phyloP scores from a whole-genome alignment of 257 asterid species.

The Gentiana dahurica region DNA sequence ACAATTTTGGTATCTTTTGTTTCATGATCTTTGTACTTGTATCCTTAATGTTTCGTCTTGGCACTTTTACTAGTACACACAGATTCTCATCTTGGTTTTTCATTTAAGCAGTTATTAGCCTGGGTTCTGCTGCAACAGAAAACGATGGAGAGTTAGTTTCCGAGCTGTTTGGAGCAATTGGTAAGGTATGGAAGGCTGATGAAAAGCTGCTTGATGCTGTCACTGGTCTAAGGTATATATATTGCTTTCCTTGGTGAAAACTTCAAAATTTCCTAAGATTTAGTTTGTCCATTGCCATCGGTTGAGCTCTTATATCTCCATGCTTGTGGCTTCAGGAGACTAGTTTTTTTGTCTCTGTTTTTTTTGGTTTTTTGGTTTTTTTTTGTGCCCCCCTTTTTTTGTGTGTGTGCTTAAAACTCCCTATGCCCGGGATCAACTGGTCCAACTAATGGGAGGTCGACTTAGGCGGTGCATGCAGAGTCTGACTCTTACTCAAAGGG shows the following conservation, averaged over 20 bases:
- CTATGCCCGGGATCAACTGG: not conserved
- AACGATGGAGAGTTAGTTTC: conserved; percentile 67
- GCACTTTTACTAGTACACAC: not conserved
- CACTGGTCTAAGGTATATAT: conserved; percentile 70
- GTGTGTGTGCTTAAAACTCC: not conserved
- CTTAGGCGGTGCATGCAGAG: no score
- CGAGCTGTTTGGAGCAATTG: conserved; percentile 71
- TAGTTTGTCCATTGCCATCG: not conserved
- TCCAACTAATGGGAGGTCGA: no score
- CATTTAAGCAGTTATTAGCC: conserved; percentile 45
- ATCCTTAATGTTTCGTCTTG: not conserved
- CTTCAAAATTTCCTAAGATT: not conserved
- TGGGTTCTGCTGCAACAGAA: conserved; percentile 61
- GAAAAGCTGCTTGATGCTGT: conserved; percentile 85
- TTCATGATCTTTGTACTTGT: not conserved
- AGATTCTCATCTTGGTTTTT: conserved; percentile 8
- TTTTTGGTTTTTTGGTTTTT: not conserved
- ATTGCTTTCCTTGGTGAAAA: conserved; percentile 7
- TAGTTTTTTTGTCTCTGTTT: not conserved
- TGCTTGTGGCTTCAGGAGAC: not conserved
- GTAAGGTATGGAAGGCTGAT: conserved; percentile 89
- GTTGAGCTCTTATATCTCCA: not conserved
- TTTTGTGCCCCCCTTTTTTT: not conserved
- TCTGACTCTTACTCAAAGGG: no score
- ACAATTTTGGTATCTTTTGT: not conserved